Base-by-base conservation (phyloP, 306 rosid species). In the Malus asiatica region DNA sequence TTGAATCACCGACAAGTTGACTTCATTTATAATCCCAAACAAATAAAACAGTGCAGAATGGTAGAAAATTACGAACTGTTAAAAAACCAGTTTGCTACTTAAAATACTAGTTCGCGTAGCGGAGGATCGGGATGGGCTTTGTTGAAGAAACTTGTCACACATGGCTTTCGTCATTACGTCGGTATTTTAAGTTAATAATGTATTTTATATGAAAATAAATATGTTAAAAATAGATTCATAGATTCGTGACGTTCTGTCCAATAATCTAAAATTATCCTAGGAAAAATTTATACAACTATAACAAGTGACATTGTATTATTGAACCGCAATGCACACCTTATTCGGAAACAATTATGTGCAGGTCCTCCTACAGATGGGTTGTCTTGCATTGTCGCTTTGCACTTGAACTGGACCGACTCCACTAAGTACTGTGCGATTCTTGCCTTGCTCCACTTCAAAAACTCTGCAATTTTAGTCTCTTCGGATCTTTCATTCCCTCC, bases 401-500 rank as follows among this genome's bases (percentile, higher is more conserved):
- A 42, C 40, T 14, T 45, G 52, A 48, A 65, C 70, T 29, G 38
- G 77, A 7, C 44, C 25, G 25, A 25, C 25, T 25, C 25, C 25
- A 25, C 25, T 1, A 25, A 25, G 25, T 25, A 25, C 25, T 25
- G 25, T 51, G 20, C 45, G 27, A 18, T 52, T 69, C 59, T 53
- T 66, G 69, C 73, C 22, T 63, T 74, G 79, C 78, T 78, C 71
- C 83, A n/a, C 77, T 68, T 59, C 30, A 72, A 25, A 3, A 7
- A 12, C 60, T 64, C 74, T 80, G 4, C 38, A 66, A 53, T 70
- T 88, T 85, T 40, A 53, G 78, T 80, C 78, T 74, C 79, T 77
- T 63, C 72, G 80, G 89, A 80, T 88, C 83, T 84, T 78, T 80
- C 82, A 82, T 82, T 85, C 86, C 52, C 72, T 76, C 63, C 51